phyloP scores from a whole-genome alignment of 2,329 filamentous ascomycete genomes.

The Apiospora sp. region DNA sequence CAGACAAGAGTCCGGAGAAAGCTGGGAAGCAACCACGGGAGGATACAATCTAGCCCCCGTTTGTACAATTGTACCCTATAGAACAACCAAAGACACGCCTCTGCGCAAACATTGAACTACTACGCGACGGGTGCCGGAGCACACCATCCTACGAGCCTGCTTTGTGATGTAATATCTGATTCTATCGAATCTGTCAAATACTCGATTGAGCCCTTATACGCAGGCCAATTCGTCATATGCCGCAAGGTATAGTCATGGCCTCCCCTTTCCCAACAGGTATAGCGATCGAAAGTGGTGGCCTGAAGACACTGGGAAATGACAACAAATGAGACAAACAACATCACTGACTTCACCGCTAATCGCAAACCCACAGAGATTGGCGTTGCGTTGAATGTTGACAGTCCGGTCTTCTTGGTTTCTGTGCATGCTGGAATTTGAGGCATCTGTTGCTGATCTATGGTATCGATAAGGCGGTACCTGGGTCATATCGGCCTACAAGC shows the following conservation, averaged over 20 bases:
- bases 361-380: not conserved
- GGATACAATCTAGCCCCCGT: conserved; percentile 24
- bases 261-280: not conserved
- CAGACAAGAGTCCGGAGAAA: not conserved
- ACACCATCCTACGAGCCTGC: not conserved
- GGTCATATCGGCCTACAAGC: not conserved
- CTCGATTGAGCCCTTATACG: not conserved
- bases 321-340: not conserved
- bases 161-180: not conserved
- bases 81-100: conserved; percentile 29
- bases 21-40: conserved; percentile 21
- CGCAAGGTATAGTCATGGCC: not conserved
- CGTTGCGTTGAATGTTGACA: not conserved
- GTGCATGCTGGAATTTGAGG: not conserved
- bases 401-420: not conserved
- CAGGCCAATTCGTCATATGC: not conserved
- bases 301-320: not conserved
- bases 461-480: conserved; percentile 1
- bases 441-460: not conserved
- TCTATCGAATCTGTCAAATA: not conserved
- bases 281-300: not conserved
- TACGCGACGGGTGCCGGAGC: not conserved
- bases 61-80: conserved; percentile 38
- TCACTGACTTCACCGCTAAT: too few species aligned
- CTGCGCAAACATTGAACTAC: conserved; percentile 5